Conservation (phyloP, 495 filamentous ascomycete species). For the Penicillium canescens region DNA sequence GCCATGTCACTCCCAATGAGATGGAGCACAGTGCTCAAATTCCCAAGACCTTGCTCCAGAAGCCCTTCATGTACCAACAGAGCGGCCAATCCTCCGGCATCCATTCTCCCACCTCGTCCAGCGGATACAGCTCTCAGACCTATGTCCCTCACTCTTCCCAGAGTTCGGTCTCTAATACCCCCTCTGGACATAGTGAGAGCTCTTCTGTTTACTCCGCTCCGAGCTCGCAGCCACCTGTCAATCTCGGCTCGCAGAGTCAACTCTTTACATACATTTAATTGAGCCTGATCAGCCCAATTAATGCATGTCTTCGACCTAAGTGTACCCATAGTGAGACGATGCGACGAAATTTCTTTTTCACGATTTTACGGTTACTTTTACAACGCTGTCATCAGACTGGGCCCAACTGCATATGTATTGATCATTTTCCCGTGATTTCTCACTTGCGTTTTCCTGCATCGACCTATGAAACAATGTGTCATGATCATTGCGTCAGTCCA, state of each 20-base stretch:
- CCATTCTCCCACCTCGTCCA: constrained; percentile 18
- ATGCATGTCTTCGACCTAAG: constrained; percentile 23
- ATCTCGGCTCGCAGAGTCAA: constrained; percentile 28
- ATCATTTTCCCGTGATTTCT: constrained; percentile 19
- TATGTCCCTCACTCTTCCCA: constrained; percentile 30
- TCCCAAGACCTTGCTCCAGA: constrained; percentile 33
- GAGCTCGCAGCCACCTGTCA: constrained; percentile 25
- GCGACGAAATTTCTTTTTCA: constrained; percentile 39
- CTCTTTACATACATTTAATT: constrained; percentile 37
- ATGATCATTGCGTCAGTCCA: constrained; percentile 17
- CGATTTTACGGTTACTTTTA: constrained; percentile 44
- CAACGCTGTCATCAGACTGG: constrained; percentile 33
- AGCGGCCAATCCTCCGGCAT: constrained; percentile 21
- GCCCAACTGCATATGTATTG: constrained; percentile 32
- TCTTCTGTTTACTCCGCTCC: constrained; percentile 29
- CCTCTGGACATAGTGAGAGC: constrained; percentile 32
- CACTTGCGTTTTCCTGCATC: constrained; percentile 13
- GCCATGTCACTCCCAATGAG: constrained; percentile 42
- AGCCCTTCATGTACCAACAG: constrained; percentile 29
- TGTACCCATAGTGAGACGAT: constrained; percentile 51
- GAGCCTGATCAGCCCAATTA: constrained; percentile 7
- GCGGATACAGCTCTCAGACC: constrained; percentile 28
- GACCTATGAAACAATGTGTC: constrained; percentile 23
- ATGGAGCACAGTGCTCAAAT: constrained; percentile 32
- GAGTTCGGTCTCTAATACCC: constrained; percentile 31